Conservation (phyloP, 2,329 filamentous ascomycete species). For the Pseudocercospora vitis region DNA sequence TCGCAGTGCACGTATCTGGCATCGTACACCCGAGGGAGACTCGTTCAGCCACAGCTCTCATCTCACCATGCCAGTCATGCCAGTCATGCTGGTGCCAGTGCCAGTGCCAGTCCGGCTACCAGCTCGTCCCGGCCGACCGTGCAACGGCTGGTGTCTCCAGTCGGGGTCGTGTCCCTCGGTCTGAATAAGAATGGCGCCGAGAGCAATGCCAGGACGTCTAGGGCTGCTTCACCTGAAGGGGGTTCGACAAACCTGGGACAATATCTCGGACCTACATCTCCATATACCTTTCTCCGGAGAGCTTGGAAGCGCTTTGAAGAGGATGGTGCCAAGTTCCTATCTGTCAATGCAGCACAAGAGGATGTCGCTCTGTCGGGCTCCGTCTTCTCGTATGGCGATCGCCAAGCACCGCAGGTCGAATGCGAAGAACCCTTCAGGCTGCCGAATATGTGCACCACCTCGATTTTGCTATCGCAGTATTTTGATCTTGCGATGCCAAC, state of each 20-base stretch:
- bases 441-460: constrained; percentile 36
- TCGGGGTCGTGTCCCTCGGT: neutral
- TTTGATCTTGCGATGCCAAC: constrained; percentile 48
- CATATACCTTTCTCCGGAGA: constrained; percentile 47
- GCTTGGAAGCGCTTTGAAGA: constrained; percentile 52
- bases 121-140: constrained; percentile 2
- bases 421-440: constrained; percentile 45
- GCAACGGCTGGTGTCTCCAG: neutral
- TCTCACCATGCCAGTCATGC: constrained; percentile 31
- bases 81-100: too few species aligned
- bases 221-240: constrained; percentile 23
- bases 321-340: constrained; percentile 16
- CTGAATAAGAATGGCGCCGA: constrained; percentile 17
- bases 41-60: constrained; percentile 36
- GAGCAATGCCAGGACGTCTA: constrained; percentile 15
- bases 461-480: constrained; percentile 41
- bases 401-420: constrained; percentile 46
- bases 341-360: constrained; percentile 7
- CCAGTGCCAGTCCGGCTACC: constrained; percentile 14
- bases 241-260: constrained; percentile 27
- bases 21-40: constrained; percentile 47
- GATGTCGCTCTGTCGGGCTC: constrained; percentile 43
- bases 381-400: constrained; percentile 54
- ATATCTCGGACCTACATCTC: constrained; percentile 32
- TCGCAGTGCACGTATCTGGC: constrained; percentile 52